Conservation (phyloP, 176 grass and related monocot species). For the Zizania latifolia region DNA sequence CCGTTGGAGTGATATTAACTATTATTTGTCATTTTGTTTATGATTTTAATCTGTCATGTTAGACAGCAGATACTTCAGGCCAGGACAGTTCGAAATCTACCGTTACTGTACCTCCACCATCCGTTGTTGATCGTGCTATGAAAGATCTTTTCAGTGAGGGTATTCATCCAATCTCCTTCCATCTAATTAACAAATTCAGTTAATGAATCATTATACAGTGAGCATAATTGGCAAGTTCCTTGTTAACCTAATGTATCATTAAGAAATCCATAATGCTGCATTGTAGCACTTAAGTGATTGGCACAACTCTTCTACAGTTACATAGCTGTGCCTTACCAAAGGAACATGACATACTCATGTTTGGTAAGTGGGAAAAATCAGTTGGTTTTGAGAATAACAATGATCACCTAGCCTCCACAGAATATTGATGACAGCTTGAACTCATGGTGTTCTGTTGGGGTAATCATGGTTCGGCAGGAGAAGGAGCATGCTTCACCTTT, state of each 20-base stretch:
- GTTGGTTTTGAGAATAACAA: neutral
- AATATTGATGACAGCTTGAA: neutral
- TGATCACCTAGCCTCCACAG: neutral
- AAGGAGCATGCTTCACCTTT: neutral
- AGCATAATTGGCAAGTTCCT: conserved; percentile 1
- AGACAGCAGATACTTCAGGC: conserved; percentile 82
- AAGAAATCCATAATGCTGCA: neutral
- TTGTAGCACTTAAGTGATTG: neutral
- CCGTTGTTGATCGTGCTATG: conserved; percentile 80
- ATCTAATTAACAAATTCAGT: conserved; percentile 24
- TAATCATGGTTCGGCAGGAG: neutral
- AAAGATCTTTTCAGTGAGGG: conserved; percentile 94
- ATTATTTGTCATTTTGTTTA: conserved; percentile 32
- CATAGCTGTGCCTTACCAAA: neutral
- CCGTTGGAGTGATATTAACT: neutral
- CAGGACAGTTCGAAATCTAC: conserved; percentile 69
- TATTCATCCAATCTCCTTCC: conserved; percentile 35
- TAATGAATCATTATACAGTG: neutral
- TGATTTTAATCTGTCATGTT: conserved; percentile 61
- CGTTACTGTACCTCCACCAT: conserved; percentile 69
- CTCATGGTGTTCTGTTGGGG: neutral
- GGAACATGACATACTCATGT: neutral
- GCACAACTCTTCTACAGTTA: neutral
- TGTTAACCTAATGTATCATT: neutral
- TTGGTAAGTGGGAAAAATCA: neutral